These are phyloP conservation scores for Quercus robur DNA, from an alignment of 306 rosid species.

Conservation along the genomic window DNA sequence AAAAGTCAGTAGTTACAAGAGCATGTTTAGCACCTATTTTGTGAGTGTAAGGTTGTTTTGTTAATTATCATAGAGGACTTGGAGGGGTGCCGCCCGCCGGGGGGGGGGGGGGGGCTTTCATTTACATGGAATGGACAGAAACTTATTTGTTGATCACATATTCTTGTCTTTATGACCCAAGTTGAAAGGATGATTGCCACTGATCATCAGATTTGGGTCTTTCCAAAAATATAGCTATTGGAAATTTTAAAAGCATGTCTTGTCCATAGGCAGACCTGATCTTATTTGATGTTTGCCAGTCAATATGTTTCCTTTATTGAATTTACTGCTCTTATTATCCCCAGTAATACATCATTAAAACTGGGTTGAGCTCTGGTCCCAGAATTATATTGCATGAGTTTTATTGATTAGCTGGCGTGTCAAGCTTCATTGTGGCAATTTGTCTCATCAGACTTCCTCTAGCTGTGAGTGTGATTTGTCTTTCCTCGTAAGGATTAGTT, in stretches of 20 bases:
- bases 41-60: not conserved
- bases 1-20: not conserved
- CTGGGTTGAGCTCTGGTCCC: not conserved
- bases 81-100: rapidly evolving
- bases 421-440: not conserved
- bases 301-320: not conserved
- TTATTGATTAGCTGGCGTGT: not conserved
- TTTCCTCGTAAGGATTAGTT: not conserved
- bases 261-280: not conserved
- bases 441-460: not conserved
- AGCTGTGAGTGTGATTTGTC: not conserved
- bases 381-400: not conserved
- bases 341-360: not conserved
- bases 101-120: not conserved
- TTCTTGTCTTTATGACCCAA: not conserved
- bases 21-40: not conserved
- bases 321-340: not conserved
- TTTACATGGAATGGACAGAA: not conserved
- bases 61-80: not conserved
- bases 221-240: not conserved
- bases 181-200: not conserved
- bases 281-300: not conserved
- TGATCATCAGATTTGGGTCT: not conserved
- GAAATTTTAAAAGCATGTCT: not conserved
- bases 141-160: not conserved